phyloP scores from a whole-genome alignment of 2,329 filamentous ascomycete genomes.

The Xylaria sp. region DNA sequence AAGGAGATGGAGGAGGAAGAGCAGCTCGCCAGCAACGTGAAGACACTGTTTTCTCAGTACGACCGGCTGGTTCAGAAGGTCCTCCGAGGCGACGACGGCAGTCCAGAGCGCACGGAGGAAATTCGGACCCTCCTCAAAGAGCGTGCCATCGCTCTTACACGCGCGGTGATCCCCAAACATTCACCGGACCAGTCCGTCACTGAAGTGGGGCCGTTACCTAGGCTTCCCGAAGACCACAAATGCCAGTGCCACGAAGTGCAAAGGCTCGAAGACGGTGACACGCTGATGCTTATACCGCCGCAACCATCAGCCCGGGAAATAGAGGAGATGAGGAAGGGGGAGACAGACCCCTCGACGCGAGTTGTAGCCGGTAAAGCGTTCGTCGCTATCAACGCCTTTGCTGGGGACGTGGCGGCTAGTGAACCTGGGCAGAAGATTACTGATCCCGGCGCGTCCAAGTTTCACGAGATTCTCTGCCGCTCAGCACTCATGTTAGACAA shows the following conservation, averaged over 20 bases:
- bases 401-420: neutral
- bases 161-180: neutral
- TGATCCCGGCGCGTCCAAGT: neutral
- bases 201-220: slow-evolving; percentile 16
- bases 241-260: neutral
- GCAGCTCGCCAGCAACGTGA: rapidly evolving
- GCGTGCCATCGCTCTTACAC: neutral
- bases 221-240: slow-evolving; percentile 5
- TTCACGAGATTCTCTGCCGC: slow-evolving; percentile 10
- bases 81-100: slow-evolving; percentile 8
- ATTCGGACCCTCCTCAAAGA: neutral
- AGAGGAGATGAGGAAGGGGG: neutral
- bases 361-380: rapidly evolving
- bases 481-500: neutral
- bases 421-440: too few relatives aligned
- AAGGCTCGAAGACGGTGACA: slow-evolving; percentile 11
- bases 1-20: neutral
- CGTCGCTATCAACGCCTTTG: neutral
- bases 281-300: neutral
- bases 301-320: too few relatives aligned
- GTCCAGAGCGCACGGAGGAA: slow-evolving; percentile 8
- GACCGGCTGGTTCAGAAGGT: neutral
- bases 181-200: neutral
- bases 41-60: neutral
- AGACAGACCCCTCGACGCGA: neutral